A percentile compares a stretch with the other conserved stretches of the same genome.
Evolutionary conservation across 2,329 filamentous ascomycete species (phyloP).

Genomic region (Pseudogymnoascus sp.): DNA sequence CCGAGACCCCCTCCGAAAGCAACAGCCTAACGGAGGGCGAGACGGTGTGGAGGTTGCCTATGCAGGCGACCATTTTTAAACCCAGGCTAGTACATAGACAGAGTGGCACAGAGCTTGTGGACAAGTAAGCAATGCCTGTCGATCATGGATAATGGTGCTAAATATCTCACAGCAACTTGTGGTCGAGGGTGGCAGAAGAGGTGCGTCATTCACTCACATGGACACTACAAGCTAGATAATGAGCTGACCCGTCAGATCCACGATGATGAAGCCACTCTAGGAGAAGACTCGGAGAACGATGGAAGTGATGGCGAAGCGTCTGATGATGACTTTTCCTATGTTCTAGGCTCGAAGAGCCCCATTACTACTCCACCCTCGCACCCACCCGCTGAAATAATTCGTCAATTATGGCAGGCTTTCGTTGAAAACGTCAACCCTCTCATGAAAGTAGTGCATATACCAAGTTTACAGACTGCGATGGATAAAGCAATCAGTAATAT

Average conservation of each 20-base stretch:
- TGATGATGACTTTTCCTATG: constrained; percentile 22
- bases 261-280: constrained; percentile 19
- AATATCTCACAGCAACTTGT: constrained; percentile 19
- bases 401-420: constrained; percentile 59
- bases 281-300: constrained; percentile 17
- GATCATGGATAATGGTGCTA: constrained; percentile 11
- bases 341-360: constrained; percentile 19
- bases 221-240: background rate
- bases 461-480: constrained; percentile 53
- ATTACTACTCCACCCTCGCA: constrained; percentile 16
- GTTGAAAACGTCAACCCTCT: constrained; percentile 60
- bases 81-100: constrained; percentile 17
- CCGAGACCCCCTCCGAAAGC: constrained; percentile 5
- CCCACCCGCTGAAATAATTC: constrained; percentile 40
- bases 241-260: constrained; percentile 20
- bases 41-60: constrained; percentile 11
- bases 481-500: constrained; percentile 46
- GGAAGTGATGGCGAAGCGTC: constrained; percentile 17
- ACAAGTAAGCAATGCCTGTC: constrained; percentile 18
- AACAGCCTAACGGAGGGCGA: background rate
- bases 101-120: constrained; percentile 17
- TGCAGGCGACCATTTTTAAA: constrained; percentile 10
- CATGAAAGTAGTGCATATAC: constrained; percentile 57
- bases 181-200: constrained; percentile 24
- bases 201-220: constrained; percentile 12